Percentiles rank a stretch among this genome's conserved stretches.
Evolutionary conservation across 1,284 basidiomycete species (phyloP).

Genomic region (Microbotryum saponariae): DNA sequence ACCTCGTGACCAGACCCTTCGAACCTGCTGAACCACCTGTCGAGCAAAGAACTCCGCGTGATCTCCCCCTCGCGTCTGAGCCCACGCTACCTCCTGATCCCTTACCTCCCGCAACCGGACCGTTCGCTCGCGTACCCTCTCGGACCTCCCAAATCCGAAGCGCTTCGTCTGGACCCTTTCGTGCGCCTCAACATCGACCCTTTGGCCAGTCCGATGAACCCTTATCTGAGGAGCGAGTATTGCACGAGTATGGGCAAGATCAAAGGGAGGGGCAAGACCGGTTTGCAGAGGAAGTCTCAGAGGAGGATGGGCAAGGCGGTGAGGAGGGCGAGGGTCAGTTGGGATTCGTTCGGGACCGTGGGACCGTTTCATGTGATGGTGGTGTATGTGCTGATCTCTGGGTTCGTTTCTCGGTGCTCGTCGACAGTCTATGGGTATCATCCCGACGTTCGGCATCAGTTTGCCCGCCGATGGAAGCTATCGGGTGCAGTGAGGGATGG

Average conservation of each 20-base stretch:
- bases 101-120: conserved; percentile 22
- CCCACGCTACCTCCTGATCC: conserved; percentile 21
- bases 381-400: neutral
- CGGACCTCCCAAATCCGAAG: conserved; percentile 23
- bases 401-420: too few relatives aligned
- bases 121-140: conserved; percentile 24
- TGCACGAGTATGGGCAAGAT: conserved; percentile 82
- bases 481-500: neutral
- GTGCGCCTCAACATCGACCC: conserved; percentile 30
- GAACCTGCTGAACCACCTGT: conserved; percentile 17
- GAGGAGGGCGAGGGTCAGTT: conserved; percentile 63
- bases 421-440: conserved; percentile 14
- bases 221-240: conserved; percentile 58
- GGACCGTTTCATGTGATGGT: too few relatives aligned
- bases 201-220: conserved; percentile 49
- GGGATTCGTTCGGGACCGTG: too few relatives aligned
- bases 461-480: conserved; percentile 3
- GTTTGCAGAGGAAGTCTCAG: conserved; percentile 73
- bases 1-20: conserved; percentile 9
- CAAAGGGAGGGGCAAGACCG: conserved; percentile 58
- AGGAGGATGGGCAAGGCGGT: conserved; percentile 77
- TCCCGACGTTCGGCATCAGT: conserved; percentile 24
- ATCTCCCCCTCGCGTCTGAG: conserved; percentile 27
- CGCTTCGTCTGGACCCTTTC: conserved; percentile 51
- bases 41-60: conserved; percentile 2